phyloP scores from a whole-genome alignment of 352 stramenopile genomes.

The Globisporangium carolinianum region DNA sequence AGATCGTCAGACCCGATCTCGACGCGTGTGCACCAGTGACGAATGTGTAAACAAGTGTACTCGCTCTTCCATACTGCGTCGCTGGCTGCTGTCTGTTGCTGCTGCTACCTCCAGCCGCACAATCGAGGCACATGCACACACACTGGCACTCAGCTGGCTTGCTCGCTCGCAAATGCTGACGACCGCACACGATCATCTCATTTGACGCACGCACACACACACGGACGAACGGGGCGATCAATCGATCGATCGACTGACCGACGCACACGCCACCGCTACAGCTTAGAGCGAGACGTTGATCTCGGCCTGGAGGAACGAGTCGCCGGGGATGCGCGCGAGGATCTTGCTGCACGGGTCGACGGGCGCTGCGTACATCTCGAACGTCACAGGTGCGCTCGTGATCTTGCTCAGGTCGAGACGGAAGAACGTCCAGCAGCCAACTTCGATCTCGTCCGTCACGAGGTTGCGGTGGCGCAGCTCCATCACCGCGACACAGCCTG shows the following conservation, averaged over 20 bases:
- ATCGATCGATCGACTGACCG: neutral
- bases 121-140: too few relatives aligned
- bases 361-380: slow-evolving; percentile 85
- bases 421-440: slow-evolving; percentile 88
- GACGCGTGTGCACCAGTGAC: too few relatives aligned
- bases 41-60: too few relatives aligned
- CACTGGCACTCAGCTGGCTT: too few relatives aligned
- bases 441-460: slow-evolving; percentile 79
- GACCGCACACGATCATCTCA: neutral
- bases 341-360: slow-evolving; percentile 85
- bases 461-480: slow-evolving; percentile 80
- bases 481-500: slow-evolving; percentile 83
- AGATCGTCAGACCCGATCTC: too few relatives aligned
- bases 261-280: neutral
- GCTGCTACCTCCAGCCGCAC: too few relatives aligned
- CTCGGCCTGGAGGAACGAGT: slow-evolving; percentile 86
- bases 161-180: too few relatives aligned
- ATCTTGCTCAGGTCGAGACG: slow-evolving; percentile 85
- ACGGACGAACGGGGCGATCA: neutral
- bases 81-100: too few relatives aligned
- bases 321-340: slow-evolving; percentile 71
- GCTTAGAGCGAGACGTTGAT: slow-evolving; percentile 81
- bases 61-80: too few relatives aligned
- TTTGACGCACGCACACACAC: neutral
- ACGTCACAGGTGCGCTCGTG: slow-evolving; percentile 76